Evolutionary conservation across 371 early-diverging fungal genomes (phyloP).

Genomic region (Lichtheimia hyalospora): DNA sequence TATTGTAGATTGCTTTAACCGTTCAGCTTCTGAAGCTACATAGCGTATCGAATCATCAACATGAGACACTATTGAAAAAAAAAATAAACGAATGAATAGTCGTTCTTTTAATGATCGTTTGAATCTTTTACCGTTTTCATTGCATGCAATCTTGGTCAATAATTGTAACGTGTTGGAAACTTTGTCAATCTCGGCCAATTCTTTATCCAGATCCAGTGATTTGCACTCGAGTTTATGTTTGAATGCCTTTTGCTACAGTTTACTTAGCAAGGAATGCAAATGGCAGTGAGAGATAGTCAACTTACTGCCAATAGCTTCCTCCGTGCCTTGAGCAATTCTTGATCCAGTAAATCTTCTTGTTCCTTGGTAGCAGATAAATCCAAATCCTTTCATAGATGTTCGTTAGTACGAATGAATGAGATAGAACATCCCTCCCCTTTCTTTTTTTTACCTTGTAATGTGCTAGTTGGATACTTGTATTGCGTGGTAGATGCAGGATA

Average conservation of each 20-base stretch:
- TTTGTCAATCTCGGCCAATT: background rate
- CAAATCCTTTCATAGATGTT: constrained; percentile 7
- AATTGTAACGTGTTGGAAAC: background rate
- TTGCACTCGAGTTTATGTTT: constrained; percentile 3
- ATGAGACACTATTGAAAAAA: background rate
- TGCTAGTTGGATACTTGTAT: constrained; percentile 4
- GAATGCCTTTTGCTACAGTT: constrained; percentile 16
- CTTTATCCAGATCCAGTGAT: constrained; percentile 1
- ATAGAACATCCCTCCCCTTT: background rate
- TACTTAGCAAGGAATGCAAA: background rate
- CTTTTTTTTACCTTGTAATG: constrained; percentile 14
- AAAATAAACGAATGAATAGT: background rate
- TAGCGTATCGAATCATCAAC: background rate
- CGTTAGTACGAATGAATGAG: background rate
- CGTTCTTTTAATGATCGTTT: background rate
- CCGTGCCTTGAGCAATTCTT: constrained; percentile 8
- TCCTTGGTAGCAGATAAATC: constrained; percentile 11
- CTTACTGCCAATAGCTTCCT: constrained; percentile 6
- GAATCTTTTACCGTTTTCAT: background rate
- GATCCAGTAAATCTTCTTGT: constrained; percentile 15
- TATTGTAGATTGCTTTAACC: background rate
- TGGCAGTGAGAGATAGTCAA: background rate
- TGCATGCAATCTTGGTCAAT: background rate
- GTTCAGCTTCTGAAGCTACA: background rate
- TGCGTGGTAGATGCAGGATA: constrained; percentile 8